phyloP scores from a whole-genome alignment of 805 yeast genomes.

The Suhomyces emberorum region DNA sequence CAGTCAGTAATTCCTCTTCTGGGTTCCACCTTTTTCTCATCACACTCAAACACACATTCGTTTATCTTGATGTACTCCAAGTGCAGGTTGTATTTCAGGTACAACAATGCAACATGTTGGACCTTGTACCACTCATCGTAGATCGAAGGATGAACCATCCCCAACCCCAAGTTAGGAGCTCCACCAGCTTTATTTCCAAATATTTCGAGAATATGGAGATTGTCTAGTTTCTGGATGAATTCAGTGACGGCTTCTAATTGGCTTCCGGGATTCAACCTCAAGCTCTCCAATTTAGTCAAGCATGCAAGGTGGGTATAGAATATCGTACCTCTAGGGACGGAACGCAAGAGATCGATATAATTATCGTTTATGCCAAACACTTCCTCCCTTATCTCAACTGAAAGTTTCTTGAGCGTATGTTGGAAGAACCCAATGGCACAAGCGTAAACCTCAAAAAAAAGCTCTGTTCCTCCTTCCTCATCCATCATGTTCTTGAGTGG shows the following conservation, averaged over 20 bases:
- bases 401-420: slow-evolving; percentile 26
- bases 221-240: slow-evolving; percentile 22
- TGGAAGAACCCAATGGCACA: slow-evolving; percentile 17
- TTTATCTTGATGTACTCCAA: slow-evolving; percentile 48
- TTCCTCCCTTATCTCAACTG: slow-evolving; percentile 42
- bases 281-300: slow-evolving; percentile 26
- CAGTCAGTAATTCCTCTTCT: slow-evolving; percentile 46
- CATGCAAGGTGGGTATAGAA: slow-evolving; percentile 6
- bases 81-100: slow-evolving; percentile 23
- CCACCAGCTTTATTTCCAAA: slow-evolving; percentile 52
- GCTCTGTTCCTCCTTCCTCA: slow-evolving; percentile 8
- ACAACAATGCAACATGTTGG: slow-evolving; percentile 48
- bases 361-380: slow-evolving; percentile 5
- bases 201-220: slow-evolving; percentile 37
- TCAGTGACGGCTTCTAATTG: slow-evolving; percentile 15
- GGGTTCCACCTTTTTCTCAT: slow-evolving; percentile 28
- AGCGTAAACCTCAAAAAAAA: slow-evolving; percentile 14
- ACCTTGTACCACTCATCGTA: slow-evolving; percentile 57
- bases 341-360: slow-evolving; percentile 6
- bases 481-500: slow-evolving; percentile 17
- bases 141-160: slow-evolving; percentile 50
- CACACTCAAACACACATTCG: slow-evolving; percentile 45
- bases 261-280: slow-evolving; percentile 42
- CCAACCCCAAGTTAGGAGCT: slow-evolving; percentile 52
- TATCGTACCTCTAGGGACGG: slow-evolving; percentile 6